These are phyloP conservation scores for Ceratocystis eucalypticola DNA, from an alignment of 2,329 filamentous ascomycete genomes.

Conservation along the genomic window DNA sequence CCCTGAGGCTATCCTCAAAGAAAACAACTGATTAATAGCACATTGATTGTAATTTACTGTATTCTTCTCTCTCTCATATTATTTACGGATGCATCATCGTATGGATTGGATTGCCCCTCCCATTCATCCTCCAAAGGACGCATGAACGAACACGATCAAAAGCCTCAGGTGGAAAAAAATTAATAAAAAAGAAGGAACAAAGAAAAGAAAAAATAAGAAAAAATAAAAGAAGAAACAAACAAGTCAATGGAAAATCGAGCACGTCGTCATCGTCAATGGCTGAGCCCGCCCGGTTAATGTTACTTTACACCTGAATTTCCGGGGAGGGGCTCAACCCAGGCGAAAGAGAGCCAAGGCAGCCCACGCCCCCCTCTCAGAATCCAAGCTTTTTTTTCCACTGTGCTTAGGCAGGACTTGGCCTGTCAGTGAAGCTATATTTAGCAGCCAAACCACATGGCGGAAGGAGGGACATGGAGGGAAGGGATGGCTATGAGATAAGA, in stretches of 20 bases:
- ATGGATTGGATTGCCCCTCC: too few species aligned
- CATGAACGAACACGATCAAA: too few species aligned
- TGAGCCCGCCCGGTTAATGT: neutral
- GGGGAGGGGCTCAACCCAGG: neutral
- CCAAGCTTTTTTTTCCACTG: neutral
- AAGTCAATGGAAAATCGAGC: neutral
- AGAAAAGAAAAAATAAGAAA: neutral
- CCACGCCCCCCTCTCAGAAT: neutral
- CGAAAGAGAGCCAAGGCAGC: neutral
- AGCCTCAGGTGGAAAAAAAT: neutral
- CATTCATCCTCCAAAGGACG: too few species aligned
- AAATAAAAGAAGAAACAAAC: neutral
- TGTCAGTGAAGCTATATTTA: neutral
- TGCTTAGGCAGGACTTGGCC: neutral
- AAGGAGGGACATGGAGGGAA: neutral
- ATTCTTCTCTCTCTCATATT: neutral
- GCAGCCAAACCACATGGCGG: neutral
- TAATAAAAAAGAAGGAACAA: neutral
- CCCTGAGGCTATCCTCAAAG: too few species aligned
- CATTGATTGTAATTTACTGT: neutral
- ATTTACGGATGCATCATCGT: too few species aligned
- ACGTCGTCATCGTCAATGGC: slow-evolving; percentile 6
- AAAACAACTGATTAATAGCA: too few species aligned
- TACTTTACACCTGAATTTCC: neutral
- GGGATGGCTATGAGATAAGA: neutral